phyloP scores from a whole-genome alignment of 2,329 filamentous ascomycete genomes.

The Fusarium sp. region DNA sequence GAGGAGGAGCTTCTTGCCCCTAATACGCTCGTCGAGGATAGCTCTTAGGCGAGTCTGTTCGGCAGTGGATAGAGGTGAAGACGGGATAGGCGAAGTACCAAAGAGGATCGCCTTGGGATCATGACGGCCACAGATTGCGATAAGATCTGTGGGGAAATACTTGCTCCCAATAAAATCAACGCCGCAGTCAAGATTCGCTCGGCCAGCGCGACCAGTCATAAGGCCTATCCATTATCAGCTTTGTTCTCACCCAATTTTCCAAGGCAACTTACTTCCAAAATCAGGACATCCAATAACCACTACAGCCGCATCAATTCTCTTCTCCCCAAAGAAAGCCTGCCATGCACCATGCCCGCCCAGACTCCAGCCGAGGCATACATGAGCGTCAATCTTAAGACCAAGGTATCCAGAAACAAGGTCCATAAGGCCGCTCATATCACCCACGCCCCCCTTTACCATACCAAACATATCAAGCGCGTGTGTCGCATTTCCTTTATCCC shows the following conservation, averaged over 20 bases:
- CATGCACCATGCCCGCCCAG: slow-evolving; percentile 90
- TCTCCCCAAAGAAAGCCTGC: slow-evolving; percentile 83
- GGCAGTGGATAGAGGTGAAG: slow-evolving; percentile 45
- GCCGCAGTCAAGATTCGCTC: slow-evolving; percentile 66
- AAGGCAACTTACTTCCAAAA: slow-evolving; percentile 68
- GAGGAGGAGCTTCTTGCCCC: slow-evolving; percentile 72
- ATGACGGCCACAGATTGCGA: slow-evolving; percentile 69
- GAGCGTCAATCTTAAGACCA: slow-evolving; percentile 62
- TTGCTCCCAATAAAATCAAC: slow-evolving; percentile 78
- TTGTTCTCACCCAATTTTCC: background rate
- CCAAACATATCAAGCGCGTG: slow-evolving; percentile 96
- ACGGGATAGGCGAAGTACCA: slow-evolving; percentile 55
- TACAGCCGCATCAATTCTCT: slow-evolving; percentile 80
- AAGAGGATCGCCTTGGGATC: slow-evolving; percentile 85
- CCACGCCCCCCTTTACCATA: slow-evolving; percentile 76
- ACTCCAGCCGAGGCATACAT: slow-evolving; percentile 84
- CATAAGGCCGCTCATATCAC: slow-evolving; percentile 81
- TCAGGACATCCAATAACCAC: slow-evolving; percentile 91
- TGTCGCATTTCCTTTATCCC: slow-evolving; percentile 79
- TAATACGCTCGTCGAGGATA: slow-evolving; percentile 61
- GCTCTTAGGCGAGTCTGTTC: slow-evolving; percentile 58
- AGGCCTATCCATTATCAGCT: slow-evolving; percentile 56
- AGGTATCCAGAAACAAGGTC: slow-evolving; percentile 82
- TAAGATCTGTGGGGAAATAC: slow-evolving; percentile 79
- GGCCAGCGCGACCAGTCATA: slow-evolving; percentile 80